phyloP scores from a whole-genome alignment of 1,284 basidiomycete species.

The Kwoniella shivajii region DNA sequence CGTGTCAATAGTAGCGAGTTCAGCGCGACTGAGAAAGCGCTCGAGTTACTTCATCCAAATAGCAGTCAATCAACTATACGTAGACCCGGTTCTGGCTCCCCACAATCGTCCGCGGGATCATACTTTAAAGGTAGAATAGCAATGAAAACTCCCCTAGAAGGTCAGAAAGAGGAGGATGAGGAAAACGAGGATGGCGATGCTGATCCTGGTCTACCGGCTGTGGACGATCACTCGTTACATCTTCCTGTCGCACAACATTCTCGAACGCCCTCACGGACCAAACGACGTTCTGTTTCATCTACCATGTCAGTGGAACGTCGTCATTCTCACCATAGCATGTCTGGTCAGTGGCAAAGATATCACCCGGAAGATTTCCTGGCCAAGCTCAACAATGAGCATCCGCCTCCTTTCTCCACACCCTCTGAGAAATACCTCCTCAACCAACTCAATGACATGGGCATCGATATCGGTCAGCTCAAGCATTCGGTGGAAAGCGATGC shows the following conservation, averaged over 20 bases:
- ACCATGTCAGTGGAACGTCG: conserved; percentile 58
- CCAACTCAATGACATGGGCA: conserved; percentile 72
- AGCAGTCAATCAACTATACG: conserved; percentile 55
- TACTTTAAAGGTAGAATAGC: conserved; percentile 21
- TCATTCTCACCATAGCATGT: conserved; percentile 44
- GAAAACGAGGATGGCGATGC: conserved; percentile 23
- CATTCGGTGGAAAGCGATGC: conserved; percentile 90
- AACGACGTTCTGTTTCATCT: conserved; percentile 88
- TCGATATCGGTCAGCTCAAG: conserved; percentile 91
- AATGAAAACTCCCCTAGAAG: conserved; percentile 25
- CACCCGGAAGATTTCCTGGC: conserved; percentile 64
- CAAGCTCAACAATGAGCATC: conserved; percentile 68
- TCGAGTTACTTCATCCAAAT: conserved; percentile 51
- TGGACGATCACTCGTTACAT: conserved; percentile 45
- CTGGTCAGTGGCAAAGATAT: conserved; percentile 40
- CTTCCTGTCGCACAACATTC: conserved; percentile 56
- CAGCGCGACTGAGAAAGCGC: conserved; percentile 37
- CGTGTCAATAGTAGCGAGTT: conserved; percentile 41
- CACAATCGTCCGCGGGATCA: conserved; percentile 11
- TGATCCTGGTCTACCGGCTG: conserved; percentile 20
- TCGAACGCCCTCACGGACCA: conserved; percentile 90
- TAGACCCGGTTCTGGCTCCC: conserved; percentile 14
- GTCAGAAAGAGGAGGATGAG: conserved; percentile 42
- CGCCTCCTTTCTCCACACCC: conserved; percentile 81
- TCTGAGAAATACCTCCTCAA: conserved; percentile 80